Percentiles rank a stretch among this genome's conserved stretches.
phyloP scores from a whole-genome alignment of 176 grass and related monocot genomes.

The Alloteropsis semialata region DNA sequence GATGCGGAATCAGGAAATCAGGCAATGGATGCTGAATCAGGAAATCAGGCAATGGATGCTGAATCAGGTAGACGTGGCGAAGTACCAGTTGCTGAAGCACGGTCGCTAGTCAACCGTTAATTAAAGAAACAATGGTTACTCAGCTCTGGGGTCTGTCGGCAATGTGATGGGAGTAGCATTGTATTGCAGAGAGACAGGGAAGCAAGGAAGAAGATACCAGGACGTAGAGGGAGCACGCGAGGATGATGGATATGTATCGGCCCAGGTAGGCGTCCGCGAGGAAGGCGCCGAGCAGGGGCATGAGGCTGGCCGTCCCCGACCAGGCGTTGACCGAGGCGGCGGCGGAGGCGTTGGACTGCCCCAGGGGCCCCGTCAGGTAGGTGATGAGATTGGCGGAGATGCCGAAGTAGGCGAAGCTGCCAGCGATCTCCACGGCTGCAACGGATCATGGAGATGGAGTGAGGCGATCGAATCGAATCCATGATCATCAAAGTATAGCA shows the following conservation, averaged over 20 bases:
- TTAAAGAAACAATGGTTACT: too few relatives aligned
- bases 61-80: too few relatives aligned
- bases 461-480: background rate
- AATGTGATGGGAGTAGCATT: too few relatives aligned
- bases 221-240: constrained; percentile 52
- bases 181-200: background rate
- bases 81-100: too few relatives aligned
- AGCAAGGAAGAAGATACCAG: constrained; percentile 15
- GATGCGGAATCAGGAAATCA: too few relatives aligned
- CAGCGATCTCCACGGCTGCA: constrained; percentile 47
- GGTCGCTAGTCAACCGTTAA: too few relatives aligned
- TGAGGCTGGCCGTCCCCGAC: constrained; percentile 32
- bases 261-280: constrained; percentile 64
- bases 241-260: constrained; percentile 43
- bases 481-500: too few relatives aligned
- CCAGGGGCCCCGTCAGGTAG: constrained; percentile 59
- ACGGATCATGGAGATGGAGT: background rate
- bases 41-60: too few relatives aligned
- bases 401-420: constrained; percentile 59
- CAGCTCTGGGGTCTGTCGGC: too few relatives aligned
- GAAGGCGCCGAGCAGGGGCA: constrained; percentile 63
- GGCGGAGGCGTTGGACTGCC: constrained; percentile 51
- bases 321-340: constrained; percentile 64
- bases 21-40: too few relatives aligned
- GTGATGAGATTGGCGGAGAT: constrained; percentile 61